phyloP scores from a whole-genome alignment of 768 basidiomycete species.

The Mycena belliarum region DNA sequence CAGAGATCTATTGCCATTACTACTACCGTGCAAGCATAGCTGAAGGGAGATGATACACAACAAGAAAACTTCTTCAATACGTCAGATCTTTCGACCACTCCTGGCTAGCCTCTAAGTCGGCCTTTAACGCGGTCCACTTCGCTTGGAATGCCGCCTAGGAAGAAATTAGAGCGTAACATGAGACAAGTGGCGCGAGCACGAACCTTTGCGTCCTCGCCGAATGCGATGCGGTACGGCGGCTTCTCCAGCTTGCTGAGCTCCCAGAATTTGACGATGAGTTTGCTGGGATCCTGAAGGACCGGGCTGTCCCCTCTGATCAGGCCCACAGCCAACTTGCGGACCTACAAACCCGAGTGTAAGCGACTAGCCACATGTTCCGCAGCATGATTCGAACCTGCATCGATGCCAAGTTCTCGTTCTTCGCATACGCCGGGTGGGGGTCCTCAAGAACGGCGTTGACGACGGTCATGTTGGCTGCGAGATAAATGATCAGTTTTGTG shows the following conservation, averaged over 20 bases:
- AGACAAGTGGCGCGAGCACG: not conserved
- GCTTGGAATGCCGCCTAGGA: conserved; percentile 10
- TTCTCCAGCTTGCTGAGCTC: conserved; percentile 16
- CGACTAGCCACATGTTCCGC: not conserved
- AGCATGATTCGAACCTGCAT: conserved; percentile 17
- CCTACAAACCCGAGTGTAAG: not conserved
- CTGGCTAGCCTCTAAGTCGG: conserved; percentile 17
- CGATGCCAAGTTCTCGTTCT: conserved; percentile 15
- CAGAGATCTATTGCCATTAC: no score
- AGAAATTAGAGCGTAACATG: not conserved
- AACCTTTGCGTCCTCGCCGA: conserved; percentile 24
- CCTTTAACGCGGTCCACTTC: conserved; percentile 13
- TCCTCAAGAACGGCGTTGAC: conserved; percentile 19
- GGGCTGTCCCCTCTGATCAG: conserved; percentile 18
- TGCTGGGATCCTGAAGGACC: conserved; percentile 15
- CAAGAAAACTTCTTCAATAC: no score
- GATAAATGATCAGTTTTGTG: not conserved
- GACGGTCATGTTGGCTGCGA: conserved; percentile 22
- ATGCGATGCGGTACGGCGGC: conserved; percentile 20
- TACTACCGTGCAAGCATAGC: no score
- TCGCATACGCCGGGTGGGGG: conserved; percentile 16
- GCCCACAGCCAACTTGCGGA: not conserved
- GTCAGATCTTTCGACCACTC: conserved; percentile 21
- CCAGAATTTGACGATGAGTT: conserved; percentile 21
- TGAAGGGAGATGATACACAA: no score